Conservation (phyloP, 441 rosid genomes). For the Daphne laureola region DNA sequence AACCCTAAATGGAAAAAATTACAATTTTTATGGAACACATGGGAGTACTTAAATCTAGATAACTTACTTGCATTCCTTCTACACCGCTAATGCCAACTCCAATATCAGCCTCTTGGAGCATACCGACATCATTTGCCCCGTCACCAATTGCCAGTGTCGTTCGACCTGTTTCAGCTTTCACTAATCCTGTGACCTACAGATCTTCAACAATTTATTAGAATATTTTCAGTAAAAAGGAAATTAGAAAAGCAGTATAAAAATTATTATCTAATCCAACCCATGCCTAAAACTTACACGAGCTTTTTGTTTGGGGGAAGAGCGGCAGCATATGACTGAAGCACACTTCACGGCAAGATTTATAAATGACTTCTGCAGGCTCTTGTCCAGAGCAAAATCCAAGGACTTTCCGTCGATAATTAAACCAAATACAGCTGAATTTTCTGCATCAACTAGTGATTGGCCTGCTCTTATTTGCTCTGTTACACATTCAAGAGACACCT, state of each 20-base stretch:
- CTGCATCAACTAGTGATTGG: conserved; percentile 25
- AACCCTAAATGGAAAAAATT: too few relatives aligned
- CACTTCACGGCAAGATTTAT: conserved; percentile 65
- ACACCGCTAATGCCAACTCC: conserved; percentile 95
- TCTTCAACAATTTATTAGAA: conserved; percentile 37
- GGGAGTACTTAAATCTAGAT: too few relatives aligned
- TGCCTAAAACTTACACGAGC: conserved; percentile 56
- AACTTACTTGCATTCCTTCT: conserved; percentile 90
- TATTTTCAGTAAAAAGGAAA: conserved; percentile 16
- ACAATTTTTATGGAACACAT: too few relatives aligned
- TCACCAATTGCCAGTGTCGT: conserved; percentile 91
- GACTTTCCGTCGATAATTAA: conserved; percentile 88
- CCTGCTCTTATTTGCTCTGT: conserved; percentile 37
- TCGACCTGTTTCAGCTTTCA: conserved; percentile 58
- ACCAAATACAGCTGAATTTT: conserved; percentile 31
- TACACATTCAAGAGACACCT: conserved; percentile 60
- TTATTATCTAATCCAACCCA: not conserved
- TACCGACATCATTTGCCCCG: conserved; percentile 94
- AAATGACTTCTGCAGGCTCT: conserved; percentile 38
- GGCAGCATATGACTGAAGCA: conserved; percentile 87
- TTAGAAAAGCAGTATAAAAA: not conserved
- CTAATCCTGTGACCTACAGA: conserved; percentile 82
- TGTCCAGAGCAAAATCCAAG: conserved; percentile 56
- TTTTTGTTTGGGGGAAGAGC: conserved; percentile 95
- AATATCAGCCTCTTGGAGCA: conserved; percentile 99